Base-by-base conservation (phyloP, 2,329 filamentous ascomycete genomes). In the Phaeosphaeriaceae sp. region DNA sequence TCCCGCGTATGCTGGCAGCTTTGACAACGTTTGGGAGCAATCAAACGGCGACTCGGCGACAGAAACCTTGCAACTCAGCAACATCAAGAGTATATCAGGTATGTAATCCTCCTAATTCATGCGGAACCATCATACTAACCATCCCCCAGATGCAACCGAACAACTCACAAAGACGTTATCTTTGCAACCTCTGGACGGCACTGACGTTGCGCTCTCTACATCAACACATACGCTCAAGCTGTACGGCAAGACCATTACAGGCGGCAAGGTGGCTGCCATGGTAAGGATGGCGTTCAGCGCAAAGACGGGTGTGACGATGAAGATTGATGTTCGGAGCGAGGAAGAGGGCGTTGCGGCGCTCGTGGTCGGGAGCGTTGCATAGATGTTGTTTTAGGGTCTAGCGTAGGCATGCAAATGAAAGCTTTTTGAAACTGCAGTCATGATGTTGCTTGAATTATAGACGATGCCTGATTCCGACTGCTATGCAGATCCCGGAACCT, bases 171-270 rank as follows among this genome's bases (percentile, higher is more conserved):
- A 93, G 78, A 86, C 91, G 1, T 85, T 99, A 24, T 97, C 92
- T 31, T 84, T 99, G 72, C 95, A 98, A 78, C 92, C 95, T 13
- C 86, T 99, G 47, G 95, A 99, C 70, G 95, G 94, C 68, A 96
- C 91, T 31, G 95, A 99, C 67, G 89, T 99, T 41, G 90, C 92
- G 0, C 84, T 97, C 67, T 96, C 89, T 74, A 90, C 90, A 72
- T 93, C 89, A 59, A 97, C 93, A 62, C 95, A 99, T 79, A 93
- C 93, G 3, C 89, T 99, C 76, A 98, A 97, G 82, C 84, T 99
- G 36, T 91, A 97, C 77, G 95, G 95, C 76, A 98, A 97, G 88
- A 97, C 92, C 45, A 89, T 98, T 62, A 89, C 87, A 33, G 95
- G 94, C 36, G 95, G 95, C 66, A 90, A 90, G 72, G 94, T 99